Percentiles rank a stretch among this genome's conserved stretches.
Conservation (phyloP, 2,329 filamentous ascomycete species). For the Pestalotiopsis sp. region DNA sequence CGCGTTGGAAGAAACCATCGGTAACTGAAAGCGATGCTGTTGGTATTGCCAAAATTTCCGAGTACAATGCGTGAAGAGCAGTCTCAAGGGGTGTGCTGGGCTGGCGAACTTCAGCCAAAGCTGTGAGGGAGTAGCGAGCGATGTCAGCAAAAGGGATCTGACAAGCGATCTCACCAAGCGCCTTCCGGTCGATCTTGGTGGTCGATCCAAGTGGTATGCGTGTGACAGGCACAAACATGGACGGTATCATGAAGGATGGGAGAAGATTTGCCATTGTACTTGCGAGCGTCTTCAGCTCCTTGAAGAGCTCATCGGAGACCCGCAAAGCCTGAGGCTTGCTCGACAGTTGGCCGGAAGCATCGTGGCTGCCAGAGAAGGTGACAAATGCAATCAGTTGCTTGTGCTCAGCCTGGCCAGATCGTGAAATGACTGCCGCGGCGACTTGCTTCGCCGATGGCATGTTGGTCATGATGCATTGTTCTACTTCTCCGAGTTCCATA, state of each 20-base stretch:
- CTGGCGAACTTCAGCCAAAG: slow-evolving; percentile 9
- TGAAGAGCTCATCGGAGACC: slow-evolving; percentile 10
- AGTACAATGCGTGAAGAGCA: slow-evolving; percentile 23
- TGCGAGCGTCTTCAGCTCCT: slow-evolving; percentile 2
- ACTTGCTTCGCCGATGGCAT: slow-evolving; percentile 12
- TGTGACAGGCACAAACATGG: slow-evolving; percentile 5
- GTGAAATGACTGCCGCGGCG: slow-evolving; percentile 13
- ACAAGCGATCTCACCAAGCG: slow-evolving; percentile 6
- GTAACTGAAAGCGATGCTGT: slow-evolving; percentile 31
- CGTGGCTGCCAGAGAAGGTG: slow-evolving; percentile 7
- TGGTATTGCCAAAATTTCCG: slow-evolving; percentile 28
- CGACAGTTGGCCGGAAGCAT: slow-evolving; percentile 1
- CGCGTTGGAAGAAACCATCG: slow-evolving; percentile 41
- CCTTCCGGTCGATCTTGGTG: slow-evolving; percentile 5
- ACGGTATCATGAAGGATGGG: slow-evolving; percentile 10
- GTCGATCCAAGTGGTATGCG: background rate
- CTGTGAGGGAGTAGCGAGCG: slow-evolving; percentile 11
- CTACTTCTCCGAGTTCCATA: slow-evolving; percentile 46
- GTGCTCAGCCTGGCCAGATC: background rate
- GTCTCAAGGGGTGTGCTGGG: slow-evolving; percentile 8
- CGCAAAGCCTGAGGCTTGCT: slow-evolving; percentile 7
- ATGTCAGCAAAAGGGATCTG: slow-evolving; percentile 10
- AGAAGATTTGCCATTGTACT: slow-evolving; percentile 8
- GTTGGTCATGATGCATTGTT: slow-evolving; percentile 26
- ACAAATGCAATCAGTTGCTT: slow-evolving; percentile 14